Percentiles rank a stretch among this genome's conserved stretches.
Evolutionary conservation across 2,329 filamentous ascomycete species (phyloP).

Genomic region (Xylaria digitata): DNA sequence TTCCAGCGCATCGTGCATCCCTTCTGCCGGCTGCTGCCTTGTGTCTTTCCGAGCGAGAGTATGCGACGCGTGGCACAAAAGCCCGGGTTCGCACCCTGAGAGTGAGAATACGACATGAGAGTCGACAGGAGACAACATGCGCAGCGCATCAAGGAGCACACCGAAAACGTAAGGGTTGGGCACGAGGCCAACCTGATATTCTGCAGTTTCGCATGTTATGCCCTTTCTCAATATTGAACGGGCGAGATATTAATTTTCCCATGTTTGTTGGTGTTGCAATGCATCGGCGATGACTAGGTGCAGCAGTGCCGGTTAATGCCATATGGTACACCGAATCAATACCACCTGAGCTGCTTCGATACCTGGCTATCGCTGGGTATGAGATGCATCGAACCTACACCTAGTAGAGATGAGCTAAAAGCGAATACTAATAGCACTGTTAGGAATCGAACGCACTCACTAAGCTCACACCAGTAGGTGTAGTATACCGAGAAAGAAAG

Average conservation of each 20-base stretch:
- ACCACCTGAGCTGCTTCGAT: constrained; percentile 12
- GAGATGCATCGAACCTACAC: not conserved
- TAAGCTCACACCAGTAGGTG: too few species aligned
- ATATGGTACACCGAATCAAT: constrained; percentile 4
- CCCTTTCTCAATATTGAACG: not conserved
- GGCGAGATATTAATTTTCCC: not conserved
- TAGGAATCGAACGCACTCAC: too few species aligned
- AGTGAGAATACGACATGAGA: not conserved
- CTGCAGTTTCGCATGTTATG: not conserved
- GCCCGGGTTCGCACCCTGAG: constrained; percentile 1
- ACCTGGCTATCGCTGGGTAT: not conserved
- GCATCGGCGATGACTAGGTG: constrained; percentile 21
- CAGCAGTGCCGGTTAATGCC: not conserved
- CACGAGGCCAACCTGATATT: not conserved
- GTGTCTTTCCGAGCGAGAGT: constrained; percentile 58
- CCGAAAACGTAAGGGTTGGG: constrained; percentile 6
- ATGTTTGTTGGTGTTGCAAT: constrained; percentile 14
- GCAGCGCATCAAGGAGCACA: constrained; percentile 7
- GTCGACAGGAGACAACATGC: not conserved
- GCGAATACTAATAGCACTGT: too few species aligned
- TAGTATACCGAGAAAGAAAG: not conserved
- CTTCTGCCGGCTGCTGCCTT: constrained; percentile 51
- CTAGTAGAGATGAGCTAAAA: too few species aligned
- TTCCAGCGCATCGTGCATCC: constrained; percentile 33
- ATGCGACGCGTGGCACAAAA: not conserved